Base-by-base conservation (phyloP, 2,329 filamentous ascomycete genomes). In the Xylaria hypoxylon region DNA sequence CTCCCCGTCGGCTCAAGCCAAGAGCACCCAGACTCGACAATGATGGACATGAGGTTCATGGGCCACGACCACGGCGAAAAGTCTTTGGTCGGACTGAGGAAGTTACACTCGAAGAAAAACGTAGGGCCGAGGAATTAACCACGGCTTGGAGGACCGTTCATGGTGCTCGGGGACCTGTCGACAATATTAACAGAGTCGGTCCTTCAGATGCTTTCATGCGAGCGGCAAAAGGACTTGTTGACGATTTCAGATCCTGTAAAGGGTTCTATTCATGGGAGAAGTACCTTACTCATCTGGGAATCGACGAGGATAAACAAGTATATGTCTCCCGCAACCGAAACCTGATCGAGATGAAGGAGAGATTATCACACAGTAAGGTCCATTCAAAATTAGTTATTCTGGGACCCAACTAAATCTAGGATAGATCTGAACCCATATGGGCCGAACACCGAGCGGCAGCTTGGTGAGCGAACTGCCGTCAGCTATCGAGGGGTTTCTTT, bases 401-500 rank as follows among this genome's bases (percentile, higher is more conserved):
- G 10, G 11, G 17, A 35, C 28, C 53, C n/a, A 47, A 53, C 72
- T 75, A 68, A 75, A 59, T 51, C 47, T 42, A 56, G 38, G 17
- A 42, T 59, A 77, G 78, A 79, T 45, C 64, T 79, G 38, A 79
- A 78, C 10, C 77, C 78, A 13, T 70, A 75, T 35, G 79, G 77
- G 11, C 64, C 73, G 1, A 73, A 77, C 11, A 71, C 73, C 22
- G 73, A 77, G 26, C 76, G 72, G 15, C 75, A 71, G 53, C 71
- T 76, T 47, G 71, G 70, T 6, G 69, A 72, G 15, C 65, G 69
- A 22, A 70, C 73, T 19, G 75, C 77, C 5, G 76, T 79, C 51
- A 79, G 82, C 22, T 82, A 83, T 59, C 90, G 93, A 71, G 92
- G 91, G 7, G 92, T 98, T 52, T 83, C 89, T 0, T 97, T 98